These are phyloP conservation scores for Phytophthora multivora DNA, from an alignment of 352 stramenopile genomes.

Conservation along the genomic window DNA sequence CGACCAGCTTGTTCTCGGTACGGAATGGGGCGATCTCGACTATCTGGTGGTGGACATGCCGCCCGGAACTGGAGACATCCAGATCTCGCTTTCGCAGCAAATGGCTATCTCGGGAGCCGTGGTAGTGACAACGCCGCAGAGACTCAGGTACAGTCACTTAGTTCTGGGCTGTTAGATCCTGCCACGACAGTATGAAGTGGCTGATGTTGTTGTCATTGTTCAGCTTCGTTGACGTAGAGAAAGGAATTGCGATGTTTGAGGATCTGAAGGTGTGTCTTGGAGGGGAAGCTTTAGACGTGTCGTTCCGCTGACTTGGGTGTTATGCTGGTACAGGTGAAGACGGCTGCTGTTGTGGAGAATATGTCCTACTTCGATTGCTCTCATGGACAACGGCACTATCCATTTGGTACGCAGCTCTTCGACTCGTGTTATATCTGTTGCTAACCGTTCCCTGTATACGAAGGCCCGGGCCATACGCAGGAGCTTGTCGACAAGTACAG, in stretches of 20 bases:
- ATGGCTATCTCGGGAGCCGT: constrained; percentile 98
- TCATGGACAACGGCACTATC: constrained; percentile 85
- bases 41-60: constrained; percentile 99
- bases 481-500: constrained; percentile 81
- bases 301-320: constrained; percentile 3
- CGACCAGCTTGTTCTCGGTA: constrained; percentile 95
- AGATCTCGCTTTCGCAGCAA: constrained; percentile 97
- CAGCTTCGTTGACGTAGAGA: constrained; percentile 98
- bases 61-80: constrained; percentile 99
- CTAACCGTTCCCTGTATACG: not conserved
- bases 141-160: constrained; percentile 73
- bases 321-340: constrained; percentile 86
- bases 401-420: constrained; percentile 85
- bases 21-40: constrained; percentile 99
- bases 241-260: constrained; percentile 99
- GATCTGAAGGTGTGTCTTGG: constrained; percentile 84
- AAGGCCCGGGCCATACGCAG: constrained; percentile 74
- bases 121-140: constrained; percentile 99
- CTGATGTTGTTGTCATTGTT: constrained; percentile 9
- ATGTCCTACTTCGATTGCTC: constrained; percentile 97
- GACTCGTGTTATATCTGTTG: no score
- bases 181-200: not conserved
- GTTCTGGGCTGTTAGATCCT: not conserved
- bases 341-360: constrained; percentile 98
- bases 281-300: not conserved